A percentile compares a stretch with the other conserved stretches of the same genome.
Evolutionary conservation across 306 rosid genomes (phyloP).

Genomic region (Hippophae rhamnoides): DNA sequence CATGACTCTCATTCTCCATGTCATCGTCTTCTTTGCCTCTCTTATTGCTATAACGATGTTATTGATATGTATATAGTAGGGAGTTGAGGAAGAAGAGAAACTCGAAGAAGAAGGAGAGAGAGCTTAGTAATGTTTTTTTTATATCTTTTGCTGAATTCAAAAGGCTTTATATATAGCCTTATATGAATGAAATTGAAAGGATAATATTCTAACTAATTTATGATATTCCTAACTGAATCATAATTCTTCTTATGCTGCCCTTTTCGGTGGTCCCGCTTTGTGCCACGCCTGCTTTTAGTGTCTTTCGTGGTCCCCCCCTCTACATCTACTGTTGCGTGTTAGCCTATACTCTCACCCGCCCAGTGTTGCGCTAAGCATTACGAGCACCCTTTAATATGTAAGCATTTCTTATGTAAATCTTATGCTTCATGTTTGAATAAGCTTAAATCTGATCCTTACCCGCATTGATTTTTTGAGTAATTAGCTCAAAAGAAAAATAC

Average conservation of each 20-base stretch:
- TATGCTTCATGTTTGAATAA: constrained; percentile 51
- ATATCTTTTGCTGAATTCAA: no score
- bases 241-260: no score
- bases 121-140: no score
- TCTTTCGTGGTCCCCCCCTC: no score
- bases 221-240: no score
- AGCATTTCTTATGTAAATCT: constrained; percentile 69
- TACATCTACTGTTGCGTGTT: no score
- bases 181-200: no score
- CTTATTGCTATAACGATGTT: constrained; percentile 65
- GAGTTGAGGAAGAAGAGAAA: constrained; percentile 20
- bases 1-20: constrained; percentile 68
- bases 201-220: no score
- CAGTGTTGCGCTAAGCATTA: constrained; percentile 51
- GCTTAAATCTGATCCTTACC: constrained; percentile 52
- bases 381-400: constrained; percentile 49
- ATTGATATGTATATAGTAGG: constrained; percentile 68
- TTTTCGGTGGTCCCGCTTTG: no score
- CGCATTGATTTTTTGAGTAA: constrained; percentile 68
- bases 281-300: no score
- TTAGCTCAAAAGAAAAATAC: constrained; percentile 50
- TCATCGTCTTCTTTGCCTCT: constrained; percentile 63
- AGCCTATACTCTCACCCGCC: constrained; percentile 51
- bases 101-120: no score
- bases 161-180: no score